phyloP scores from a whole-genome alignment of 768 basidiomycete genomes.

The Lentinula edodes region DNA sequence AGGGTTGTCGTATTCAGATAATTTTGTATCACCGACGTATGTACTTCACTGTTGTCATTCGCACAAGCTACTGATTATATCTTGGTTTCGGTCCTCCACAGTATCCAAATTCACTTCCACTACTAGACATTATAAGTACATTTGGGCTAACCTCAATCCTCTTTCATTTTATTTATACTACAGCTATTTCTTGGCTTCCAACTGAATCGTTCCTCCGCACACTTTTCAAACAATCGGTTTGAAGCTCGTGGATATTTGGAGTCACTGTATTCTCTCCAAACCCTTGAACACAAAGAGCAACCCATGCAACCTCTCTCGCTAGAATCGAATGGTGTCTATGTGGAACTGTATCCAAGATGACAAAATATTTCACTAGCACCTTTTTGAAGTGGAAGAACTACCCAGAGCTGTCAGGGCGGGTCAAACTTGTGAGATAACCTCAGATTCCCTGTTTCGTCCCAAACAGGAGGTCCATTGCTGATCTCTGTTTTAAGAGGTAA shows the following conservation, averaged over 20 bases:
- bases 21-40: too few relatives aligned
- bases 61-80: too few relatives aligned
- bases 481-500: too few relatives aligned
- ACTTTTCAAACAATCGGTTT: slow-evolving; percentile 13
- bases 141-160: too few relatives aligned
- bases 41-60: too few relatives aligned
- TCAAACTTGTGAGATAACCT: slow-evolving; percentile 10
- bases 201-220: slow-evolving; percentile 13
- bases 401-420: neutral
- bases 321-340: slow-evolving; percentile 9
- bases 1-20: too few relatives aligned
- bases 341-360: slow-evolving; percentile 19
- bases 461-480: slow-evolving; percentile 14
- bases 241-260: slow-evolving; percentile 13
- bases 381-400: slow-evolving; percentile 24
- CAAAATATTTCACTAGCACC: slow-evolving; percentile 26
- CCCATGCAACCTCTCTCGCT: slow-evolving; percentile 20
- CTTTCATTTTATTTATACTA: neutral
- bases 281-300: slow-evolving; percentile 22
- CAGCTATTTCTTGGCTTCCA: slow-evolving; percentile 11
- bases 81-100: too few relatives aligned
- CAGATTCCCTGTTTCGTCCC: slow-evolving; percentile 4
- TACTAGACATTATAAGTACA: too few relatives aligned
- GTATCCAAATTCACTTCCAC: neutral
- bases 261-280: slow-evolving; percentile 13